Percentiles rank a stretch among this genome's conserved stretches.
phyloP scores from a whole-genome alignment of 75 land plant genomes.

The Azolla pinnata region DNA sequence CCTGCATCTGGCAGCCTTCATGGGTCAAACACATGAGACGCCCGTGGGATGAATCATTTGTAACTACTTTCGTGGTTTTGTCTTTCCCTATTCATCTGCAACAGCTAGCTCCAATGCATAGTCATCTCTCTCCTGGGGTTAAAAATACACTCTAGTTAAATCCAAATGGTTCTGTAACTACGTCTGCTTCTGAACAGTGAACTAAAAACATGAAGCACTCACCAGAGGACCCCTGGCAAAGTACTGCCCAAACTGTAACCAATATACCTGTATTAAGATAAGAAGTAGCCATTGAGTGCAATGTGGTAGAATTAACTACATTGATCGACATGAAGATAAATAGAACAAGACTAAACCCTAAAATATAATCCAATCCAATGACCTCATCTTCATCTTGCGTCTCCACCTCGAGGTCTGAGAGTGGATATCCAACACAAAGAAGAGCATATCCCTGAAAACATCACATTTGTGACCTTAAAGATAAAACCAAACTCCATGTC shows the following conservation, averaged over 20 bases:
- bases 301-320: background rate
- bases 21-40: too few species aligned
- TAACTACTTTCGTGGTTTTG: too few species aligned
- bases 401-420: conserved; percentile 90
- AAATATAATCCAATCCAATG: background rate
- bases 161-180: background rate
- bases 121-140: conserved; percentile 87
- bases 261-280: conserved; percentile 62
- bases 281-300: background rate
- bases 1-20: too few species aligned
- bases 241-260: conserved; percentile 98
- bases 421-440: conserved; percentile 93
- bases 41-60: too few species aligned
- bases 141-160: background rate
- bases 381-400: conserved; percentile 99
- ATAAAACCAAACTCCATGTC: too few species aligned
- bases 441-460: conserved; percentile 83
- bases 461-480: too few species aligned
- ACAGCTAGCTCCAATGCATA: conserved; percentile 93
- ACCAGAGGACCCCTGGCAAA: conserved; percentile 94
- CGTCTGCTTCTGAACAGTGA: background rate
- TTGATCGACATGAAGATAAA: background rate
- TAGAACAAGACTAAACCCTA: too few species aligned
- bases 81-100: conserved; percentile 82
- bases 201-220: conserved; percentile 29